A percentile compares a stretch with the other conserved stretches of the same genome.
phyloP scores from a whole-genome alignment of 257 asterid species.

The Solanum bukasovii region DNA sequence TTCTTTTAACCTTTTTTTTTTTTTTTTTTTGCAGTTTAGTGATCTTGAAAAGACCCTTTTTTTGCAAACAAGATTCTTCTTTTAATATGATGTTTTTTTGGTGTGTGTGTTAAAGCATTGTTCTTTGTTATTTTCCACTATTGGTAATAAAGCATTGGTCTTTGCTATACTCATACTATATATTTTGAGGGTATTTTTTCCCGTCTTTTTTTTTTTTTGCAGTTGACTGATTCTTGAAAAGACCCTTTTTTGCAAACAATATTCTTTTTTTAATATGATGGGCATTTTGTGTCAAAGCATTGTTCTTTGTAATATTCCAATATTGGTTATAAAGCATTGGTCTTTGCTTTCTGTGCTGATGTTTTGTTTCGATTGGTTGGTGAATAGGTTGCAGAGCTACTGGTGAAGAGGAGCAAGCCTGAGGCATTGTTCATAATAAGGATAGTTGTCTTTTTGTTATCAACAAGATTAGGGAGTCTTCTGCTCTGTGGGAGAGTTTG shows the following conservation, averaged over 20 bases:
- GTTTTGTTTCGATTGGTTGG: background rate
- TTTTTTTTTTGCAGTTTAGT: background rate
- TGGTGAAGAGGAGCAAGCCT: conserved; percentile 38
- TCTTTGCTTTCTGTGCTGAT: background rate
- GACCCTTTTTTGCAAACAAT: background rate
- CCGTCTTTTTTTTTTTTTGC: background rate
- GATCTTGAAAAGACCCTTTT: background rate
- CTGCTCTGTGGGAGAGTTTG: conserved; percentile 60
- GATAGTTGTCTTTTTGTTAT: conserved; percentile 36
- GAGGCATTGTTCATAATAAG: conserved; percentile 38
- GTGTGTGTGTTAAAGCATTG: background rate
- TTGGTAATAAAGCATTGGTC: background rate
- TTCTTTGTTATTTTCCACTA: background rate
- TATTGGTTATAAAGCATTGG: background rate
- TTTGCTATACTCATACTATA: background rate
- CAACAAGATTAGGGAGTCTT: conserved; percentile 70
- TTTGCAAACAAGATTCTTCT: background rate
- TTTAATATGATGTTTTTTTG: background rate
- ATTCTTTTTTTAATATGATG: background rate
- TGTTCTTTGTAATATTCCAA: background rate
- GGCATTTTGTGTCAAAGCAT: background rate
- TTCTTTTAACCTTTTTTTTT: too few species aligned
- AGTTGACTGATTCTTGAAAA: background rate
- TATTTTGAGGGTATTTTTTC: background rate
- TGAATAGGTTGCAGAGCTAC: conserved; percentile 59